Evolutionary conservation across 352 stramenopile genomes (phyloP).

Genomic region (Phytophthora kernoviae): DNA sequence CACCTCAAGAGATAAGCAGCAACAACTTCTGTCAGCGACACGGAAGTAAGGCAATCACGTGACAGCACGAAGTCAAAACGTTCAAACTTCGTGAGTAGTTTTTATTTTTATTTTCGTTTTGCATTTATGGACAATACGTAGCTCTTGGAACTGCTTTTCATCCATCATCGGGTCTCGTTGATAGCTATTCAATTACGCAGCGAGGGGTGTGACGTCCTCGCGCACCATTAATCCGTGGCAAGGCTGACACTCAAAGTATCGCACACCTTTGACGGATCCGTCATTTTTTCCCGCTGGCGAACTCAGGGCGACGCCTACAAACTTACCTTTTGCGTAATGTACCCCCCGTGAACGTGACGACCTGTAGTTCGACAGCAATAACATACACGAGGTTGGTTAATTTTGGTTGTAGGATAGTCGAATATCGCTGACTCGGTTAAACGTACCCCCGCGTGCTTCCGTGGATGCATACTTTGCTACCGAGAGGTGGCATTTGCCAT

Average conservation of each 20-base stretch:
- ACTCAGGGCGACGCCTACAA: slow-evolving; percentile 64
- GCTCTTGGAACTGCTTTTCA: slow-evolving; percentile 2
- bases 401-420: no score
- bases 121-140: slow-evolving; percentile 20
- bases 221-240: slow-evolving; percentile 76
- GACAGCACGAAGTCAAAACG: not conserved
- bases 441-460: slow-evolving; percentile 46
- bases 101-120: slow-evolving; percentile 7
- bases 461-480: slow-evolving; percentile 42
- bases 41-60: not conserved
- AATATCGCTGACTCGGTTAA: not conserved
- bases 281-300: slow-evolving; percentile 75
- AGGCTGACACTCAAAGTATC: slow-evolving; percentile 65
- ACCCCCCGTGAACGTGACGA: slow-evolving; percentile 71
- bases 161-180: not conserved
- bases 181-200: slow-evolving; percentile 10
- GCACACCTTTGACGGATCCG: slow-evolving; percentile 65
- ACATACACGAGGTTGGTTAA: no score
- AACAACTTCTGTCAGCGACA: not conserved
- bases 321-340: slow-evolving; percentile 77
- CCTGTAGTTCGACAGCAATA: slow-evolving; percentile 17
- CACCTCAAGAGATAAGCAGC: slow-evolving; percentile 59
- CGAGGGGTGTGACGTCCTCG: slow-evolving; percentile 34
- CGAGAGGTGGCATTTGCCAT: slow-evolving; percentile 15
- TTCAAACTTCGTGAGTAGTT: not conserved